phyloP scores from a whole-genome alignment of 2,329 filamentous ascomycete genomes.

The Colletotrichum chrysophilum region DNA sequence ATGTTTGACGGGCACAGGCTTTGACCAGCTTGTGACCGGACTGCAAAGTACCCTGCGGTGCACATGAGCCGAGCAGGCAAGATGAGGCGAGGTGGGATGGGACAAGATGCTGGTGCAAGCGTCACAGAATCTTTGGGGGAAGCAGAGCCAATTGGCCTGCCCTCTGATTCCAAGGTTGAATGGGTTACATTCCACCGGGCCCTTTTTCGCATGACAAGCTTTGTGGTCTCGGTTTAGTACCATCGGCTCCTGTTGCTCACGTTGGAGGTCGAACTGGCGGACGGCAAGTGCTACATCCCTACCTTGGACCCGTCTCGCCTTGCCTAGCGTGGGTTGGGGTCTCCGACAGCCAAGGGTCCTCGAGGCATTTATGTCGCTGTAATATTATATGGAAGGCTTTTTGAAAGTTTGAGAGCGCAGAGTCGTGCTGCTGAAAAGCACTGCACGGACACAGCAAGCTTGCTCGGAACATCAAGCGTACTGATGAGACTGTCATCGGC shows the following conservation, averaged over 20 bases:
- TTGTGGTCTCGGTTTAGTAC: neutral
- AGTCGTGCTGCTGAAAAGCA: neutral
- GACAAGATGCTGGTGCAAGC: neutral
- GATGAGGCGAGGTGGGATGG: neutral
- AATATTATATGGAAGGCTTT: neutral
- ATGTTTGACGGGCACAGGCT: neutral
- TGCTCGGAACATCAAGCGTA: neutral
- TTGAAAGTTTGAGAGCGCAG: neutral
- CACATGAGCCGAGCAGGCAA: neutral
- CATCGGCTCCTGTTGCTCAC: neutral
- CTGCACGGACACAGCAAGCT: neutral
- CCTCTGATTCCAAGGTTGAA: neutral
- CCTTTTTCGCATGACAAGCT: neutral
- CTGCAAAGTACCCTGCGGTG: neutral
- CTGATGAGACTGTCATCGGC: neutral
- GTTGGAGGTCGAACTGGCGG: neutral
- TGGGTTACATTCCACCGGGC: neutral
- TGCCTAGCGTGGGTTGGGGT: neutral
- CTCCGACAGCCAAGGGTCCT: neutral
- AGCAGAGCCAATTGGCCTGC: neutral
- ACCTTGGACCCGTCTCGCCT: neutral
- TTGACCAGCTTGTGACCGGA: neutral
- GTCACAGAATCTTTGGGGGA: neutral
- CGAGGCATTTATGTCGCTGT: neutral
- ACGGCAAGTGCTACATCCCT: neutral